Conservation (phyloP, 164 flowering plant genomes). For the Vitis rupestris region DNA sequence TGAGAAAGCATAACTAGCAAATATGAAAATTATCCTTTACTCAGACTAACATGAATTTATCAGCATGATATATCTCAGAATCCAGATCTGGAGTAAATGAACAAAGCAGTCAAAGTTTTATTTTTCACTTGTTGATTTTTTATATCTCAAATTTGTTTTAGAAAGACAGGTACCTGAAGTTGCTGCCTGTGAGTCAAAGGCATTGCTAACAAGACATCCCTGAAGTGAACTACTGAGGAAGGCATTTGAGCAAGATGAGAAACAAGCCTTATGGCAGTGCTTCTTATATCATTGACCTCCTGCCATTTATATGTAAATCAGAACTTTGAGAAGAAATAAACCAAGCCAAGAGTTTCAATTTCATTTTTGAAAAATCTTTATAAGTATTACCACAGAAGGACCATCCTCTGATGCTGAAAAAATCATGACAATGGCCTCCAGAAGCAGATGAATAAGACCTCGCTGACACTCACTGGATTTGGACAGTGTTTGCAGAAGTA, state of each 20-base stretch:
- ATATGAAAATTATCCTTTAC: too few relatives aligned
- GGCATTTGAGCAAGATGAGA: constrained; percentile 88
- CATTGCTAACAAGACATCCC: constrained; percentile 77
- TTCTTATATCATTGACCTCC: constrained; percentile 69
- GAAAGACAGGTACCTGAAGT: constrained; percentile 64
- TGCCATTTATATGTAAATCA: constrained; percentile 24
- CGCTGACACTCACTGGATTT: constrained; percentile 53
- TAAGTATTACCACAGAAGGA: constrained; percentile 48
- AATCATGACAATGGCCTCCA: constrained; percentile 69
- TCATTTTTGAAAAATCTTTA: not conserved
- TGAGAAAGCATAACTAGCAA: too few relatives aligned
- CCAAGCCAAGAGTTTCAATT: not conserved
- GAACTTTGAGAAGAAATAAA: not conserved
- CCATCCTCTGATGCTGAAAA: constrained; percentile 45
- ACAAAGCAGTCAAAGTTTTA: too few relatives aligned
- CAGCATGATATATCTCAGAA: too few relatives aligned
- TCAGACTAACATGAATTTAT: too few relatives aligned
- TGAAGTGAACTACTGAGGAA: constrained; percentile 63
- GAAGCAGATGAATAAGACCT: constrained; percentile 57
- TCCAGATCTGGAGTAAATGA: too few relatives aligned
- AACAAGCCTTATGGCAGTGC: constrained; percentile 61
- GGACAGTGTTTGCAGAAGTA: constrained; percentile 71
- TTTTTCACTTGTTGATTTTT: too few relatives aligned
- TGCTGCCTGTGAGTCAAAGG: constrained; percentile 62
- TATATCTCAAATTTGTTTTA: too few relatives aligned